Evolutionary conservation across 2,329 filamentous ascomycete genomes (phyloP), one percentile per base, ranked within the genome.

Genomic region (Fusarium coicis): DNA sequence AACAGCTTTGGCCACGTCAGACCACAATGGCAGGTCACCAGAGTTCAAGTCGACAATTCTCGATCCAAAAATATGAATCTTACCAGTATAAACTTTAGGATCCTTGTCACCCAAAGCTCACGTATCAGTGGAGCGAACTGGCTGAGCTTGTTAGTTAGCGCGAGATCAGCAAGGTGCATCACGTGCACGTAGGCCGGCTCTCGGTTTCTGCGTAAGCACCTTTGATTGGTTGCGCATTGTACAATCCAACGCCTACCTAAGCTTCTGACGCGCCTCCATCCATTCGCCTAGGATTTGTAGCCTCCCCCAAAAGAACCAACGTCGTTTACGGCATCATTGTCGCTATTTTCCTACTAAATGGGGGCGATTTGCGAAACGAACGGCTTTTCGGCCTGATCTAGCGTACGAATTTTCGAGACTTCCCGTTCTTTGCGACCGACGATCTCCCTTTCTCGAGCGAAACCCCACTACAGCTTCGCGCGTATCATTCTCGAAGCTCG

Each of bases 211-310:
- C 23, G 19, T 43, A 14, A 9, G 12, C n/a, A 8, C 36, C 16
- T 28, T 19, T 76, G 49, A 76, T 76, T 76, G 71, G 74, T 30
- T 52, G 65, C 74, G 66, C 71, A 76, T 74, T 66, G n/a, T 47
- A 46, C 34, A 26, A 66, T 55, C 39, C 47, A 52, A 53, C 32
- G 44, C 42, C 30, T 49, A 30, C 42, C 30, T 49, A 30, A 62
- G 58, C 66, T 74, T 49, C 59, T 37, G 28, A 69, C 50, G 64
- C 72, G 68, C 65, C 57, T 72, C 42, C 46, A 61, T 39, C 23
- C 36, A 39, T 36, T 32, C 34, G 12, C 61, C 43, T 49, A 21
- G 30, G 26, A 62, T 72, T 59, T 61, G 39, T 50, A 61, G 44
- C 40, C 30, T 59, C 42, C 43, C 30, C 32, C 37, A 47, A 58